Percentiles rank a stretch among this genome's conserved stretches.
phyloP scores from a whole-genome alignment of 2,329 filamentous ascomycete genomes.

The Calonectria multiphialidica region DNA sequence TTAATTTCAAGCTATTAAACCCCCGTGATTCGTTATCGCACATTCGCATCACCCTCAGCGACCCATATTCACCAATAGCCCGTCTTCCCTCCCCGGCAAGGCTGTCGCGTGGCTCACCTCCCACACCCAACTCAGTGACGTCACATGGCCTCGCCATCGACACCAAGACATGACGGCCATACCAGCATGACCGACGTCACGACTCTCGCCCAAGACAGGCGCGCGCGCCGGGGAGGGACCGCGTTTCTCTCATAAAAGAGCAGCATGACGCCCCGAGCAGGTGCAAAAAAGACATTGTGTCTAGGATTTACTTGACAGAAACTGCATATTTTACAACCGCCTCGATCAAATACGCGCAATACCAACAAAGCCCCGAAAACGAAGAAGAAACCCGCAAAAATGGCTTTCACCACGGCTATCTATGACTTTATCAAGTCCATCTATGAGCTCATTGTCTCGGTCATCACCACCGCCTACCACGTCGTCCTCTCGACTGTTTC shows the following conservation, averaged over 20 bases:
- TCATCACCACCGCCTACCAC: constrained; percentile 50
- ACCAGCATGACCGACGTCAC: constrained; percentile 46
- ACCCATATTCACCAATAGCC: background rate
- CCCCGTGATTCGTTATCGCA: background rate
- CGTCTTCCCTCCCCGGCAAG: background rate
- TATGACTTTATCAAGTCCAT: constrained; percentile 55
- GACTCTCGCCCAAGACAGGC: constrained; percentile 21
- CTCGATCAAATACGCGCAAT: background rate
- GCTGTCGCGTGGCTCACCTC: constrained; percentile 34
- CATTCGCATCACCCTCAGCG: background rate
- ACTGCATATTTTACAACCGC: background rate
- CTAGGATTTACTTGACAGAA: constrained; percentile 2
- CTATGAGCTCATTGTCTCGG: constrained; percentile 55
- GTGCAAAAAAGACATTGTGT: background rate
- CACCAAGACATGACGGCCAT: constrained; percentile 31
- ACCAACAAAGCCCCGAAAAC: background rate
- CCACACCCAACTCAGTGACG: constrained; percentile 32
- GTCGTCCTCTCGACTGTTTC: constrained; percentile 49
- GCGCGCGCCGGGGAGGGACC: background rate
- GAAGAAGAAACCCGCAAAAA: constrained; percentile 31
- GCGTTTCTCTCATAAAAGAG: constrained; percentile 5
- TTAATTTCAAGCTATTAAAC: background rate
- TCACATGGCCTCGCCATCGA: constrained; percentile 38
- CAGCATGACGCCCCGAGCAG: background rate
- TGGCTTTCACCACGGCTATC: constrained; percentile 52